A percentile compares a stretch with the other conserved stretches of the same genome.
These are phyloP conservation scores for Metschnikowia lachancei DNA, from an alignment of 805 yeast genomes.

Conservation along the genomic window DNA sequence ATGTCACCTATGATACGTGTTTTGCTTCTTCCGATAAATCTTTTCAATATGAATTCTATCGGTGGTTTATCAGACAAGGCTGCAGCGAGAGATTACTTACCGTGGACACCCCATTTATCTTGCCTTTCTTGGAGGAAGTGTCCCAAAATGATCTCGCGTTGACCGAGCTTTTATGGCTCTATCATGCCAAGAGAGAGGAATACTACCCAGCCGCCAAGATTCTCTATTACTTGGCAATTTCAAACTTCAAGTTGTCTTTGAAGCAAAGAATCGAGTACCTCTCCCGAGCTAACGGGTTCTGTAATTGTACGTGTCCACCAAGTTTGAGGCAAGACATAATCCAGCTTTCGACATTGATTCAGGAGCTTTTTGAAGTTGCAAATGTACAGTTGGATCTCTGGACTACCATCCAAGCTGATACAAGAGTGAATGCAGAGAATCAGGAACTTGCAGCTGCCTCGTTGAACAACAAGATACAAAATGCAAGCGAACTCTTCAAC, in stretches of 20 bases:
- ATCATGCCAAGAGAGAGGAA: constrained; percentile 77
- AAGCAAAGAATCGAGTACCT: constrained; percentile 80
- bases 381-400: constrained; percentile 72
- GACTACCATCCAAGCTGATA: constrained; percentile 49
- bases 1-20: constrained; percentile 70
- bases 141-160: constrained; percentile 62
- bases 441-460: constrained; percentile 49
- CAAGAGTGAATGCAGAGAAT: constrained; percentile 47
- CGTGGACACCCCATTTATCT: constrained; percentile 75
- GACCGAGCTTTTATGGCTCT: constrained; percentile 85
- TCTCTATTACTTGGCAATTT: constrained; percentile 63
- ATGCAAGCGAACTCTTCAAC: constrained; percentile 78
- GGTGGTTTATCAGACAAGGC: constrained; percentile 83
- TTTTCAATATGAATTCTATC: constrained; percentile 91
- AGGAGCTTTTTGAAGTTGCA: constrained; percentile 83
- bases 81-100: constrained; percentile 73
- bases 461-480: constrained; percentile 62
- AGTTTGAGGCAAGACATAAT: constrained; percentile 73
- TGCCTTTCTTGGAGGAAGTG: constrained; percentile 71
- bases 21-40: constrained; percentile 71
- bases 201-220: constrained; percentile 83
- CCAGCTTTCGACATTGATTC: constrained; percentile 63
- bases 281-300: constrained; percentile 89
- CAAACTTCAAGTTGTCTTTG: constrained; percentile 66
- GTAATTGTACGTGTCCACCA: constrained; percentile 80